These are phyloP conservation scores for Fusarium cicatricum DNA, from an alignment of 2,329 filamentous ascomycete species.

Conservation along the genomic window DNA sequence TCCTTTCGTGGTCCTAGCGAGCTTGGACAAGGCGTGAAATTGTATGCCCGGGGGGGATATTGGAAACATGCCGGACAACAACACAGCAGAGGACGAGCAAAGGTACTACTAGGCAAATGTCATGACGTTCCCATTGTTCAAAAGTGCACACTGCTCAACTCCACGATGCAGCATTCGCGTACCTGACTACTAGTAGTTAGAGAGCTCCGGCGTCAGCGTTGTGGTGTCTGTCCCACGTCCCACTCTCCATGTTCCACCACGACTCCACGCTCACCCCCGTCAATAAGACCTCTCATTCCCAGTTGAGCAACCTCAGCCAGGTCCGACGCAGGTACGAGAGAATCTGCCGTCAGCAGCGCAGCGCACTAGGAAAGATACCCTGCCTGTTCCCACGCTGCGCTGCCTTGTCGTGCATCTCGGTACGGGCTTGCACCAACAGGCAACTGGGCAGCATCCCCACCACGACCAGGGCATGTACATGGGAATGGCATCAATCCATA, in stretches of 20 bases:
- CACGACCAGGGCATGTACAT: constrained; percentile 7
- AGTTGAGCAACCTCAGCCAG: constrained; percentile 1
- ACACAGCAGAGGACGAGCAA: background rate
- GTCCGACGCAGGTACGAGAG: background rate
- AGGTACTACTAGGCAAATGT: no score
- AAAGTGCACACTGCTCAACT: background rate
- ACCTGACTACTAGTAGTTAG: constrained; percentile 13
- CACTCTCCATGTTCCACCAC: constrained; percentile 36
- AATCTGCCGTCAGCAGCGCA: constrained; percentile 25
- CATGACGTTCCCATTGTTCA: no score
- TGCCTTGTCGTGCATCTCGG: constrained; percentile 12
- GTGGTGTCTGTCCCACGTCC: constrained; percentile 28
- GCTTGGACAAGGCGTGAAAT: constrained; percentile 11
- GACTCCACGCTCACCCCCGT: constrained; percentile 37
- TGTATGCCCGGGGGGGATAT: background rate
- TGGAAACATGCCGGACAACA: constrained; percentile 10
- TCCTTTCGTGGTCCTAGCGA: constrained; percentile 17
- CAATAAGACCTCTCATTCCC: constrained; percentile 21
- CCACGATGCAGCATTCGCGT: background rate
- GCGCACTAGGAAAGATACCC: constrained; percentile 1
- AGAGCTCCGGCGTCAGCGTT: constrained; percentile 24
- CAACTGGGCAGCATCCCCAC: constrained; percentile 20
- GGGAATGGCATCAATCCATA: background rate
- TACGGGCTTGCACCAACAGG: constrained; percentile 20
- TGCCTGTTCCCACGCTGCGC: no score